Evolutionary conservation across 202 grass and related monocot species (phyloP).

Genomic region (Musa balbisiana): DNA sequence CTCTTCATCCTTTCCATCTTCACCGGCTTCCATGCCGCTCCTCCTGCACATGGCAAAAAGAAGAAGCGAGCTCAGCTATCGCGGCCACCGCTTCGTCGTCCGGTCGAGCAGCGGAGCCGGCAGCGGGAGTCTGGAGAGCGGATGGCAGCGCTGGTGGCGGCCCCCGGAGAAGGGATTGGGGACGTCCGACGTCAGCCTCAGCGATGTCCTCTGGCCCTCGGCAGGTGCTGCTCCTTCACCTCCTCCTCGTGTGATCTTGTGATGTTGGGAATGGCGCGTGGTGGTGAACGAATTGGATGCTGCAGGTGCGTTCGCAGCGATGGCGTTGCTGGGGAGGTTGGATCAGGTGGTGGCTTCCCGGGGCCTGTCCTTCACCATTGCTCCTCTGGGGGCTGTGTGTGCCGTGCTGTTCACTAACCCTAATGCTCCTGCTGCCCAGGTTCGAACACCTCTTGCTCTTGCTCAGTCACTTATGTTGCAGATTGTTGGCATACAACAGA

Average conservation of each 20-base stretch:
- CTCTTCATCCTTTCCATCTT: constrained; percentile 4
- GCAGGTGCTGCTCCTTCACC: constrained; percentile 36
- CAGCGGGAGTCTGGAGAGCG: constrained; percentile 13
- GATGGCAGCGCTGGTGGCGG: constrained; percentile 24
- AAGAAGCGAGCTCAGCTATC: not conserved
- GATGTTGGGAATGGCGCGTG: not conserved
- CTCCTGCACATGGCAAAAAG: not conserved
- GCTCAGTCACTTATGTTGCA: not conserved
- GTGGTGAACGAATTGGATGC: not conserved
- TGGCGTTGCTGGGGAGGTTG: constrained; percentile 66
- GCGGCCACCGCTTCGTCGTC: not conserved
- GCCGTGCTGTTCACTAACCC: constrained; percentile 68
- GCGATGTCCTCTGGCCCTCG: constrained; percentile 85
- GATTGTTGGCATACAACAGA: not conserved
- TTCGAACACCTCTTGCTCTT: constrained; percentile 1
- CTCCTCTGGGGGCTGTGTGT: constrained; percentile 76
- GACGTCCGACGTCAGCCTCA: constrained; percentile 37
- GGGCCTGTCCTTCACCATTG: constrained; percentile 65
- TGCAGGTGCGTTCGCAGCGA: constrained; percentile 77
- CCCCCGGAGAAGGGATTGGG: constrained; percentile 13
- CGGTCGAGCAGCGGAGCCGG: constrained; percentile 14
- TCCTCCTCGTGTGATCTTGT: not conserved
- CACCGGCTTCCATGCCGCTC: not conserved
- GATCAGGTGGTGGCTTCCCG: constrained; percentile 71
- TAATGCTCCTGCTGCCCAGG: constrained; percentile 62